These are phyloP conservation scores for Leccinum disarticulatum DNA, from an alignment of 768 basidiomycete genomes.

Conservation along the genomic window DNA sequence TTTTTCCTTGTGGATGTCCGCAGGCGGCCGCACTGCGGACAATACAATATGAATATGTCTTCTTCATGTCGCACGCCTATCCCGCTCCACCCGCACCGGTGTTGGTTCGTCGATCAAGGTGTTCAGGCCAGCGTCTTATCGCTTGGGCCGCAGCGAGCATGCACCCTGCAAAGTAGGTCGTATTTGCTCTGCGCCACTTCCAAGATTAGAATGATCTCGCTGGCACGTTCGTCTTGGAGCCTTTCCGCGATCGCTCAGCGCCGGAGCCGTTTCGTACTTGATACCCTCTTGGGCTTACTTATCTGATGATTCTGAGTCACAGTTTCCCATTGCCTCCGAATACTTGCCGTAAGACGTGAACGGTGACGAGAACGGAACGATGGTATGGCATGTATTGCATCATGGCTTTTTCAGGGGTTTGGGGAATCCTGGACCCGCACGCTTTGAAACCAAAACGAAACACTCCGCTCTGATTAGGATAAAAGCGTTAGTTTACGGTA, in stretches of 20 bases:
- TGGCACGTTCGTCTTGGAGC: conserved; percentile 6
- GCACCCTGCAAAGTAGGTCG: background rate
- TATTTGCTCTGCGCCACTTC: conserved; percentile 8
- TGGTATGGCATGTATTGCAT: background rate
- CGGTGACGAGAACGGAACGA: background rate
- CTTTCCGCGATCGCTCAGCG: conserved; percentile 15
- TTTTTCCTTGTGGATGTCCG: conserved; percentile 3
- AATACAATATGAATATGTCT: conserved; percentile 10
- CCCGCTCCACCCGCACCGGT: conserved; percentile 1
- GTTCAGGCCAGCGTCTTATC: background rate
- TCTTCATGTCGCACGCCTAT: conserved; percentile 4
- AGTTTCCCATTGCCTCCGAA: background rate
- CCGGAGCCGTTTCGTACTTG: background rate
- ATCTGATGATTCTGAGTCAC: conserved; percentile 2
- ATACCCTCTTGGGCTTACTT: conserved; percentile 5
- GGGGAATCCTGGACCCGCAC: background rate
- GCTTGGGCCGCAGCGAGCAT: background rate
- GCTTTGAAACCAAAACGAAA: background rate
- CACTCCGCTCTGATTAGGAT: background rate
- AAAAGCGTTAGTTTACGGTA: background rate
- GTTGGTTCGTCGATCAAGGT: background rate
- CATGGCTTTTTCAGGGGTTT: background rate
- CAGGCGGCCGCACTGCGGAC: conserved; percentile 29
- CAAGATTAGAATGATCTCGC: conserved; percentile 7
- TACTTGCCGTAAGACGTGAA: background rate